These are phyloP conservation scores for Taphrina deformans DNA, from an alignment of 1,139 yeast species.

Conservation along the genomic window DNA sequence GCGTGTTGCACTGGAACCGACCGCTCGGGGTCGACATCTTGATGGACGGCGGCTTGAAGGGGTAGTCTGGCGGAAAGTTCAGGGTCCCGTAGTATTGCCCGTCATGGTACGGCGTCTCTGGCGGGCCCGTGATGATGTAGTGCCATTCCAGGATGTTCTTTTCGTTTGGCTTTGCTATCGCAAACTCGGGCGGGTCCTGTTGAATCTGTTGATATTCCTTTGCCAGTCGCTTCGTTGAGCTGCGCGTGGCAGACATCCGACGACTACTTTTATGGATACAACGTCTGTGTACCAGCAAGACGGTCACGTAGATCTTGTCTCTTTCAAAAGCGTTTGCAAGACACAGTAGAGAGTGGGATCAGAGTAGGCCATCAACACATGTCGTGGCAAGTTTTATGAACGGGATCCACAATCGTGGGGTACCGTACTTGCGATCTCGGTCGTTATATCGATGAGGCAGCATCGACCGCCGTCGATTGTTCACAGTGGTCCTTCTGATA, in stretches of 20 bases:
- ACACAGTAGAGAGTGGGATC: too few relatives aligned
- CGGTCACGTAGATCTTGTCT: too few relatives aligned
- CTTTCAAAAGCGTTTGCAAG: too few relatives aligned
- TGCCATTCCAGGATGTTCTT: conserved; percentile 73
- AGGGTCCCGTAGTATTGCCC: conserved; percentile 92
- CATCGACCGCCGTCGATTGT: too few relatives aligned
- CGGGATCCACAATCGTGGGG: background rate
- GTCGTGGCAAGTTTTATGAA: background rate
- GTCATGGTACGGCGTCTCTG: conserved; percentile 74
- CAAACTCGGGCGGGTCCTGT: conserved; percentile 27
- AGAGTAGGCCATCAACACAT: too few relatives aligned
- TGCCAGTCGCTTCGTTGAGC: conserved; percentile 21
- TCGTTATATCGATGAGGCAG: too few relatives aligned
- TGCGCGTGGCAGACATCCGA: conserved; percentile 7
- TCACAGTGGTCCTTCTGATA: too few relatives aligned
- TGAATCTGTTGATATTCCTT: conserved; percentile 30
- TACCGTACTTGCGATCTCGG: too few relatives aligned
- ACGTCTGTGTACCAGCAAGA: too few relatives aligned
- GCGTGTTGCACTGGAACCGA: conserved; percentile 70
- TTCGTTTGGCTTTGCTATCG: conserved; percentile 48
- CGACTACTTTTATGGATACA: too few relatives aligned
- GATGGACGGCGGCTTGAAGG: conserved; percentile 89
- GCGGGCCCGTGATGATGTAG: conserved; percentile 80
- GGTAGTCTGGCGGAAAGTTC: conserved; percentile 81
- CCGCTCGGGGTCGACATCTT: conserved; percentile 87